Base-by-base conservation (phyloP, 108 stramenopile species). In the Cyclotella kingstonii region DNA sequence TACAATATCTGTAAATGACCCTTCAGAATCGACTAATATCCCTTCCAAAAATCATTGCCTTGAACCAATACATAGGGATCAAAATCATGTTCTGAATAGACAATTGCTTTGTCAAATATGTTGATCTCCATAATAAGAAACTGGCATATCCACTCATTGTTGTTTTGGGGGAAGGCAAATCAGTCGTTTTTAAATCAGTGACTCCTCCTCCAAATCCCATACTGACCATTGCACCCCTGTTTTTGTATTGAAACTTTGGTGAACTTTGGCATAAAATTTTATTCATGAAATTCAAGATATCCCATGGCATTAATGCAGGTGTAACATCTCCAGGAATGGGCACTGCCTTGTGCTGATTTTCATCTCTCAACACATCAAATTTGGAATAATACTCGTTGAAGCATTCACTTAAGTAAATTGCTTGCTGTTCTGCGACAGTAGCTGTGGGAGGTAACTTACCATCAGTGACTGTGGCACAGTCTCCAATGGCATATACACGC, bases 51-150 rank as follows among this genome's bases (percentile, higher is more conserved):
- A 96, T 35, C 21, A 84, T 78, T 3, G 83, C 77, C 76, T 97
- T 97, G 63, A 98, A 92, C 98, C 98, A 99, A 75, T 95, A 87
- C 93, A 97, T 93, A 0, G 97, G 97, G 36, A 99, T 98, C 34
- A 95, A 54, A 19, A 95, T 70, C 68, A 54, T 67, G 57, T 91
- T 84, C 87, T 91, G 49, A 70, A 62, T 53, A 39, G 81, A 52
- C 60, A 90, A 60, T 49, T 83, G 89, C 54, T 88, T 89, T 12
- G 68, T 58, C 68, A 74, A 59, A 45, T 75, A 79, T 55, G 70
- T 84, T 70, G 79, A 56, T 81, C 73, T 69, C 86, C 90, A 41
- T 63, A 81, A 63, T 75, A 97, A 25, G 39, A 59, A 75, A 85
- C 90, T 41, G 55, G 87, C 72, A 70, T 76, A n/a, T 70, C 86